phyloP scores from a whole-genome alignment of 2,329 filamentous ascomycete genomes.

The Colletotrichum eleusines region DNA sequence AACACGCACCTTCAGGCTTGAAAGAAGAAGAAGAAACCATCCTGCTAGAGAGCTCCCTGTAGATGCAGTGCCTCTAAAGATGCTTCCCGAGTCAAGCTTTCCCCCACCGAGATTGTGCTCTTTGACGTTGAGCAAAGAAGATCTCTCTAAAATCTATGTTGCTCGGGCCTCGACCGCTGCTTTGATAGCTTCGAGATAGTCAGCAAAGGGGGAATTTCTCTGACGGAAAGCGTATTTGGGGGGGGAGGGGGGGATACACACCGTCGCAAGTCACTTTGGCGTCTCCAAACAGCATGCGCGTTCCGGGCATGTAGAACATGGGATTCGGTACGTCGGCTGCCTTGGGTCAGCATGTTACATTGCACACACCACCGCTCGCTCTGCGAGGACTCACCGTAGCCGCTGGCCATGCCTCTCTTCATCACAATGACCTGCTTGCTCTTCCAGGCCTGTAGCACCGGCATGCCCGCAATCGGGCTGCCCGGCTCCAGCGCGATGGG shows the following conservation, averaged over 20 bases:
- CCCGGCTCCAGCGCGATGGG: constrained; percentile 88
- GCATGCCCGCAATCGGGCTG: constrained; percentile 91
- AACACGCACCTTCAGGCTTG: no score
- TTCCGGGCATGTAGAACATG: constrained; percentile 92
- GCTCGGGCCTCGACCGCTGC: constrained; percentile 52
- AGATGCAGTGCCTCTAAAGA: constrained; percentile 40
- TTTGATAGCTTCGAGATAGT: constrained; percentile 55
- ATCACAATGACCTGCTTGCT: constrained; percentile 93
- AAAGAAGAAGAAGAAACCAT: not conserved
- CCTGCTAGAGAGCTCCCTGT: constrained; percentile 24
- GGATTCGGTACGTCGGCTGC: constrained; percentile 89
- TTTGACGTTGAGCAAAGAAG: constrained; percentile 19
- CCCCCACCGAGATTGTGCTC: constrained; percentile 22
- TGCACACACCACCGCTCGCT: not conserved
- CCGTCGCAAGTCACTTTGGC: constrained; percentile 87
- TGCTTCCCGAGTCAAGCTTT: constrained; percentile 18
- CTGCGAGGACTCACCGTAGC: constrained; percentile 74
- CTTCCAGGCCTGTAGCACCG: constrained; percentile 93
- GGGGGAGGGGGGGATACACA: constrained; percentile 56
- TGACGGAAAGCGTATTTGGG: no score
- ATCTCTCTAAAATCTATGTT: constrained; percentile 38
- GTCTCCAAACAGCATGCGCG: constrained; percentile 93
- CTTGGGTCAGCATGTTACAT: constrained; percentile 18
- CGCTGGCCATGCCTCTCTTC: constrained; percentile 91
- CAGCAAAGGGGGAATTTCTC: not conserved